Percentiles rank a stretch among this genome's conserved stretches.
Evolutionary conservation across 2,329 filamentous ascomycete species (phyloP).

Genomic region (Ceratocystis cubensis): DNA sequence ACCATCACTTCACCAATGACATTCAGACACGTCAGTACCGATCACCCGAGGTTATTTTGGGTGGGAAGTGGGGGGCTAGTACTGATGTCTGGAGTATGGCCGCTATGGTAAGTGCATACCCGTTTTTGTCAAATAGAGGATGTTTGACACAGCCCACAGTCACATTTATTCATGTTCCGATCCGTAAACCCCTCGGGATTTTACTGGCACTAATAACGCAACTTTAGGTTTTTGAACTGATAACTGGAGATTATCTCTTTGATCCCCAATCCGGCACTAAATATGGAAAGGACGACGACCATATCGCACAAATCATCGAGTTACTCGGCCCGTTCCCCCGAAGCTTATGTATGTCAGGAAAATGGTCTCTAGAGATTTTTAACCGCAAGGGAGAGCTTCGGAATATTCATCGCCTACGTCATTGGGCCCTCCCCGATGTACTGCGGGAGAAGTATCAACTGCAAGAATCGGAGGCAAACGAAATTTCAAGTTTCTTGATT

Average conservation of each 20-base stretch:
- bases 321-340: slow-evolving; percentile 88
- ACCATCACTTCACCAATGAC: slow-evolving; percentile 98
- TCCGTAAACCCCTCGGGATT: too few relatives aligned
- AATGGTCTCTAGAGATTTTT: slow-evolving; percentile 98
- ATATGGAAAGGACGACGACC: slow-evolving; percentile 98
- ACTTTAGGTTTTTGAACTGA: slow-evolving; percentile 79
- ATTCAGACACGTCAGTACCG: slow-evolving; percentile 97
- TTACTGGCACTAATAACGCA: too few relatives aligned
- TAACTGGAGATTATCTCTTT: slow-evolving; percentile 96
- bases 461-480: slow-evolving; percentile 63
- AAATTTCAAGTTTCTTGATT: slow-evolving; percentile 66
- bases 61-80: slow-evolving; percentile 97
- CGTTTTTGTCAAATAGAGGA: not conserved
- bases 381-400: slow-evolving; percentile 93
- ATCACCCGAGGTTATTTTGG: slow-evolving; percentile 92
- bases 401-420: slow-evolving; percentile 89
- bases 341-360: slow-evolving; percentile 78
- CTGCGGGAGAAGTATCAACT: slow-evolving; percentile 96
- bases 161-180: not conserved
- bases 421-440: slow-evolving; percentile 91
- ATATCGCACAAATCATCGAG: slow-evolving; percentile 98
- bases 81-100: slow-evolving; percentile 99
- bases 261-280: slow-evolving; percentile 97
- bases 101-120: slow-evolving; percentile 63
- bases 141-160: not conserved